phyloP scores from a whole-genome alignment of 2,329 filamentous ascomycete genomes.

The Magnaporthales sp. region DNA sequence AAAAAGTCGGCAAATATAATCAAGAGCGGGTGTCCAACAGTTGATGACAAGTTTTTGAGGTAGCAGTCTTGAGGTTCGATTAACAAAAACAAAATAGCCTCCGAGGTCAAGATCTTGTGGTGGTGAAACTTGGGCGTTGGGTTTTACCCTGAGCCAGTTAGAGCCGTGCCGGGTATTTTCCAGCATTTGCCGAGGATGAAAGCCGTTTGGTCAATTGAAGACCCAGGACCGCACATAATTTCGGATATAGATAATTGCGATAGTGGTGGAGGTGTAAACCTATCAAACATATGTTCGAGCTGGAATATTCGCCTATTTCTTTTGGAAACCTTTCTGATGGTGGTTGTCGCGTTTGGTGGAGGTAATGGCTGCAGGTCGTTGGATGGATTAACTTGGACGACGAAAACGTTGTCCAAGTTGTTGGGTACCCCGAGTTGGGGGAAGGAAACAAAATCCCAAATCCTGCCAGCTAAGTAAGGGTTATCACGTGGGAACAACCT shows the following conservation, averaged over 20 bases:
- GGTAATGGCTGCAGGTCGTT: background rate
- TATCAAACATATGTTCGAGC: background rate
- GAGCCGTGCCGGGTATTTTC: background rate
- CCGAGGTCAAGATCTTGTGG: background rate
- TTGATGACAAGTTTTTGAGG: background rate
- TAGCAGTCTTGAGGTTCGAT: too few species aligned
- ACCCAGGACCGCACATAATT: background rate
- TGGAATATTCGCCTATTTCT: background rate
- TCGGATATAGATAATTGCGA: background rate
- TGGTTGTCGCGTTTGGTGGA: background rate
- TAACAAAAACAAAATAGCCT: too few species aligned
- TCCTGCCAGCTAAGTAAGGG: background rate
- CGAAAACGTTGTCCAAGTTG: too few species aligned
- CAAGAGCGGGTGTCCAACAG: too few species aligned
- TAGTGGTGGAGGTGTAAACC: background rate
- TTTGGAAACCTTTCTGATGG: background rate
- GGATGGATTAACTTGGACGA: too few species aligned
- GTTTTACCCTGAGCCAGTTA: background rate
- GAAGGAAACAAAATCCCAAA: too few species aligned
- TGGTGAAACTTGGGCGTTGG: background rate
- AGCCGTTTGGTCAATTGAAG: background rate
- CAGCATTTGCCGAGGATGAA: background rate
- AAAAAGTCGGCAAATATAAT: background rate
- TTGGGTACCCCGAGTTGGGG: too few species aligned
- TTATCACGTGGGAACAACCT: background rate